Evolutionary conservation across 345 rosid genomes (phyloP), one percentile per base, ranked within the genome.

Genomic region (Citropsis articulata): DNA sequence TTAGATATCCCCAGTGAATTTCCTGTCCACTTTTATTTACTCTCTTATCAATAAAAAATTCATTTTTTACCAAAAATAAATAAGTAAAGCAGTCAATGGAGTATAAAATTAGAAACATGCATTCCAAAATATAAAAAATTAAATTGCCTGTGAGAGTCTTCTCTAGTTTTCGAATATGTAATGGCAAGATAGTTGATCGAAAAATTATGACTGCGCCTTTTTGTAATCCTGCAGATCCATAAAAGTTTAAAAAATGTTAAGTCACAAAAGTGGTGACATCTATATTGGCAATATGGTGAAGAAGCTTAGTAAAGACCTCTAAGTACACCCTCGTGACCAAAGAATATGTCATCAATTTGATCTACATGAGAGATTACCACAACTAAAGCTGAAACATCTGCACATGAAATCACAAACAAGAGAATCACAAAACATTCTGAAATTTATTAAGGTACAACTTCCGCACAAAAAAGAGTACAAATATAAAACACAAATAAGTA

Each of bases 311-410:
- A 19, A 75, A n/a, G 25, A 94, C 98, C 98, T 92, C 84, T 88
- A 24, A 86, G 61, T 79, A 84, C 84, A 76, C 94, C 90, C 65
- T 87, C 90, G 2, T 82, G 84, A 66, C 95, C 92, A 77, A 88
- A 89, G 75, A 90, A 74, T 61, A 88, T 62, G 75, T 88, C 91
- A 66, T 85, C 75, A 14, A 89, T 83, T 79, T 93, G 93, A 82
- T 90, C 92, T 62, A 75, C 89, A 60, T 89, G 89, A 75, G 97
- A 88, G 62, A 89, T 81, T 82, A 87, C 78, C 69, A 94, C 83
- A 75, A 94, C 79, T 79, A 94, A 85, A 72, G 93, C 93, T 77
- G 88, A 85, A 75, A 84, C 92, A 73, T 85, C 98, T 93, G 93
- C 83, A 80, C 19, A 48, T 24, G 65, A 79, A 60, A 71, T 78